Evolutionary conservation across 1,284 basidiomycete species (phyloP), one percentile per base, ranked within the genome.

Genomic region (Ganoderma lucidum): DNA sequence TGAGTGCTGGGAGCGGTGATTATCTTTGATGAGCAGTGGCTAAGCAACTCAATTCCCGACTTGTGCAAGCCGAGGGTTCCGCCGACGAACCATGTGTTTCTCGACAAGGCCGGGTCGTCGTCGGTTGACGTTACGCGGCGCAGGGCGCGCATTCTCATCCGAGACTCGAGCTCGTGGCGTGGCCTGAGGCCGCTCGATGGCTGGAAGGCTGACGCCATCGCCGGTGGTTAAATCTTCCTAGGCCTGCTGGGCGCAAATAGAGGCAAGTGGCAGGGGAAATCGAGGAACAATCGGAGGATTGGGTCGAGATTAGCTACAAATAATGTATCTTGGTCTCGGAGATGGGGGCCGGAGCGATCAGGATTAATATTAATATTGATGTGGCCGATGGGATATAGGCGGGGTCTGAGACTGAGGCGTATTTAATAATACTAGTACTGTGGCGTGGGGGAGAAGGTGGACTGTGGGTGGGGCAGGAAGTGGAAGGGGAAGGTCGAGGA

Each of bases 261-360:
- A 66, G 64, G 66, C 66, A 55, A 67, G 48, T 65, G 41, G 44
- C 60, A 62, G 19, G 42, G n/a, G 41, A 28, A 9, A 41, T 41
- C 59, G 60, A 58, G 45, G 59, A 39, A 63, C 41, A 66, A 66
- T 72, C 65, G 59, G 51, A 59, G 44, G 58, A 60, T 63, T 67
- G 30, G 30, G 48, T 64, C 55, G 61, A 69, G 69, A 69, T 71
- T 69, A 62, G 61, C 70, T 73, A 73, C 71, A 73, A 66, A 67
- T 70, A 68, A 70, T 73, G 70, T 71, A 70, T 64, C 45, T 58
- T 59, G 59, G 71, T 68, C 70, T 51, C 41, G 30, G 56, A 51
- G 45, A 42, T 23, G 37, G 9, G 6, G 44, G 32, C 23, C 28
- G 45, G 14, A 55, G 37, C 42, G 23, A 68, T 66, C 66, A 63